phyloP scores from a whole-genome alignment of 805 yeast genomes.

The Naumovozyma baii region DNA sequence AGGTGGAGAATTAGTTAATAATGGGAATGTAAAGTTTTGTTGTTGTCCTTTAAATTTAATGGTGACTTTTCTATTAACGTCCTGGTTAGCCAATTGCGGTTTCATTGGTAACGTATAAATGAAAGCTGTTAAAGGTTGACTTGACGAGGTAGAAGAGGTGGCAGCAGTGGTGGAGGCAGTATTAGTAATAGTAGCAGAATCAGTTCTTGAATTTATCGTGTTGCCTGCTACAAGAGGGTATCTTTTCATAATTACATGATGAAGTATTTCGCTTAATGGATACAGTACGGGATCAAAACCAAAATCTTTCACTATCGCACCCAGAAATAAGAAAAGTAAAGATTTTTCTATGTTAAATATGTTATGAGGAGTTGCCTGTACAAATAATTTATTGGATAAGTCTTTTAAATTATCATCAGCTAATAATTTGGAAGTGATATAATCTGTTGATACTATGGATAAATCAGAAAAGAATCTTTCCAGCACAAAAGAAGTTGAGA shows the following conservation, averaged over 20 bases:
- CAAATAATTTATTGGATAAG: constrained; percentile 19
- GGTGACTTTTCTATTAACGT: constrained; percentile 32
- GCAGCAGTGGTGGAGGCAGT: neutral
- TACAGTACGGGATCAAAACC: constrained; percentile 65
- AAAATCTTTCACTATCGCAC: constrained; percentile 67
- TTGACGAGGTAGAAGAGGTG: neutral
- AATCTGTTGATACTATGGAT: constrained; percentile 41
- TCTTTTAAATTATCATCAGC: constrained; percentile 25
- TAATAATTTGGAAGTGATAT: constrained; percentile 40
- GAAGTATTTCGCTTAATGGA: constrained; percentile 58
- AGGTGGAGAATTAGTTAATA: constrained; percentile 66
- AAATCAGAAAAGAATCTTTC: constrained; percentile 38
- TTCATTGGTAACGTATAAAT: constrained; percentile 26
- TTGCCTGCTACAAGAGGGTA: constrained; percentile 42
- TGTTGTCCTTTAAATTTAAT: constrained; percentile 45
- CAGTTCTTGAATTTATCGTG: constrained; percentile 6
- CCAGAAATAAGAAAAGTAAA: constrained; percentile 46
- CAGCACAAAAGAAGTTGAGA: constrained; percentile 51
- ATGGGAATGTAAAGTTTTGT: constrained; percentile 57
- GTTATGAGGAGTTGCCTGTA: constrained; percentile 2
- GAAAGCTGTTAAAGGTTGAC: neutral
- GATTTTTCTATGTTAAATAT: constrained; percentile 26
- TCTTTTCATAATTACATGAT: constrained; percentile 48
- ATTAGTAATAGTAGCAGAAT: neutral
- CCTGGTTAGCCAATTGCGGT: constrained; percentile 31